Conservation (phyloP, 139 green algal species). For the Tetratostichococcus sp. region DNA sequence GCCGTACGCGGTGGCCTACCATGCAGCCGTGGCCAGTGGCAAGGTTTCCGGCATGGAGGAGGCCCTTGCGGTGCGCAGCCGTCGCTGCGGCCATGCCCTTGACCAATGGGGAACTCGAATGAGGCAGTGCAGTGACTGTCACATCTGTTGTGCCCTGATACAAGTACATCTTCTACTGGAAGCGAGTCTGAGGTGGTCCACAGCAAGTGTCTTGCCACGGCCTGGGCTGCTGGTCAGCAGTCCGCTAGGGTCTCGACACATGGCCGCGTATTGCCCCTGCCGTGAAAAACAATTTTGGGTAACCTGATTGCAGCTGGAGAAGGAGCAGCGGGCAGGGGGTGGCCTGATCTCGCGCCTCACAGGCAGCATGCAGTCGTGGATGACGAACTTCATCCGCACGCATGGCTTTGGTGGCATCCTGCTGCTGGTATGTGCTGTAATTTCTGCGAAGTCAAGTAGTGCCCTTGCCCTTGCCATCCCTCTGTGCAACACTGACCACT, state of each 20-base stretch:
- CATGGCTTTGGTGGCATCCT: conserved; percentile 86
- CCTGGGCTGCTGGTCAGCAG: too few species aligned
- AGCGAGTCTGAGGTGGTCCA: background rate
- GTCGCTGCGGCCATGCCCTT: too few species aligned
- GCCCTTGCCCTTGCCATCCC: too few species aligned
- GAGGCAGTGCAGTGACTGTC: too few species aligned
- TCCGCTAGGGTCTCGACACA: too few species aligned
- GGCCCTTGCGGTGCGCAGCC: conserved; percentile 30
- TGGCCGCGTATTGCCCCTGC: too few species aligned
- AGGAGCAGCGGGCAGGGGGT: background rate
- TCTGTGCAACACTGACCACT: too few species aligned
- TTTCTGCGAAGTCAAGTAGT: too few species aligned
- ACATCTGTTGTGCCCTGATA: too few species aligned
- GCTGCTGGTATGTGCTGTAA: conserved; percentile 35
- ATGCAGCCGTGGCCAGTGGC: conserved; percentile 64
- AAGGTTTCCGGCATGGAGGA: conserved; percentile 55
- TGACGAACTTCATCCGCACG: conserved; percentile 73
- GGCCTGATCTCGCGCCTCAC: conserved; percentile 14
- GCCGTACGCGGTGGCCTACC: conserved; percentile 81
- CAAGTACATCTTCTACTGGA: conserved; percentile 1
- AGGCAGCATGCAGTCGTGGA: conserved; percentile 66
- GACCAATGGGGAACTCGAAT: too few species aligned
- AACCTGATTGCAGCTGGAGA: background rate
- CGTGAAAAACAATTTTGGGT: background rate
- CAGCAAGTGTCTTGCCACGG: too few species aligned